These are phyloP conservation scores for Cladosporium sphaerospermum DNA, from an alignment of 2,329 filamentous ascomycete genomes.

Conservation along the genomic window DNA sequence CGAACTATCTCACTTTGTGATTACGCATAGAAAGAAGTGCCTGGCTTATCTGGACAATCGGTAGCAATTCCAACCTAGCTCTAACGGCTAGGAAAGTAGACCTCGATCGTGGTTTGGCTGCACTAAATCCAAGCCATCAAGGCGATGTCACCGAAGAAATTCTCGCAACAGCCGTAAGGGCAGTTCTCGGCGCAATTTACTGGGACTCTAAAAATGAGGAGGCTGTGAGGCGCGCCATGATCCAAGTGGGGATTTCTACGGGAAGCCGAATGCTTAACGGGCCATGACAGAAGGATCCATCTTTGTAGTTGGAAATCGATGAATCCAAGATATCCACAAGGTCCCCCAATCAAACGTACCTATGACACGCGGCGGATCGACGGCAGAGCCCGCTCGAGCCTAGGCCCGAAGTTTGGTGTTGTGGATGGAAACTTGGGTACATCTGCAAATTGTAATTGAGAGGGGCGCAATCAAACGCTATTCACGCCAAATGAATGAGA, in stretches of 20 bases:
- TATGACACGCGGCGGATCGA: no score
- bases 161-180: constrained; percentile 8
- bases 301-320: no score
- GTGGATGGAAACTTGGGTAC: no score
- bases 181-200: constrained; percentile 10
- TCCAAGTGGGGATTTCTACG: not conserved
- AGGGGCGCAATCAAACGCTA: no score
- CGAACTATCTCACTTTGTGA: not conserved
- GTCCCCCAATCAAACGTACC: no score
- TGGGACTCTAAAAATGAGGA: constrained; percentile 1
- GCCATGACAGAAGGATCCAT: no score
- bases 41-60: not conserved
- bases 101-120: not conserved
- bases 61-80: not conserved
- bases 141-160: not conserved
- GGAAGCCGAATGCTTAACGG: not conserved
- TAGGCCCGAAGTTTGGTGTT: no score
- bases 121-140: not conserved
- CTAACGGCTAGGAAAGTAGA: not conserved
- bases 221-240: not conserved
- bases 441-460: no score
- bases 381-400: no score
- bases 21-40: not conserved
- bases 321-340: no score
- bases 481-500: no score